Conservation (phyloP, 2,329 filamentous ascomycete genomes). For the Diaporthe sp. region DNA sequence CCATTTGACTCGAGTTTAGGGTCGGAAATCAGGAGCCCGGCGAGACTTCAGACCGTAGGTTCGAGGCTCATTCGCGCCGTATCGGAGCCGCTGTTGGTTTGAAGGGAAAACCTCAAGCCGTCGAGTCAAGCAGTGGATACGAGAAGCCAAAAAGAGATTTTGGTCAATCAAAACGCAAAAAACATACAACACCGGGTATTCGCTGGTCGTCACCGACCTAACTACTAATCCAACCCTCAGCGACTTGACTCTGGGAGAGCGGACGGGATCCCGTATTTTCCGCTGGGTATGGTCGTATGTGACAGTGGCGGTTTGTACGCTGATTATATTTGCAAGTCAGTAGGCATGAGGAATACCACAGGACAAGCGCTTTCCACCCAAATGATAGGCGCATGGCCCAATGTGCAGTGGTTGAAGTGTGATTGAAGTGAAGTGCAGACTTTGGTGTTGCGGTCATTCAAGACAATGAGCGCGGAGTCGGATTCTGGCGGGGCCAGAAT, state of each 20-base stretch:
- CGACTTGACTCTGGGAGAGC: constrained; percentile 31
- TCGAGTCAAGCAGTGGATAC: background rate
- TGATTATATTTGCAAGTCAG: background rate
- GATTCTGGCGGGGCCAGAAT: background rate
- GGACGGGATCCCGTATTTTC: constrained; percentile 32
- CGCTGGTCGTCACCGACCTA: constrained; percentile 25
- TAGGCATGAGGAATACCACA: no score
- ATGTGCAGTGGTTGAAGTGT: background rate
- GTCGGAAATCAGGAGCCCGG: background rate
- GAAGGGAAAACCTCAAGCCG: background rate
- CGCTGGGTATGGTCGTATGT: constrained; percentile 33
- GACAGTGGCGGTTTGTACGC: fast-evolving
- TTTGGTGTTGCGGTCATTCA: background rate
- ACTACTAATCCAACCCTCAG: constrained; percentile 34
- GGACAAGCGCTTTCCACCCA: no score
- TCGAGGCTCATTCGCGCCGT: background rate
- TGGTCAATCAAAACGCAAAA: background rate
- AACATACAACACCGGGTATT: constrained; percentile 35
- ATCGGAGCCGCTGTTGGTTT: no score
- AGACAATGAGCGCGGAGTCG: fast-evolving
- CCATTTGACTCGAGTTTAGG: background rate
- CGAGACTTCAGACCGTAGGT: no score
- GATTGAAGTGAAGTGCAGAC: background rate
- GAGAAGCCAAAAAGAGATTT: background rate
- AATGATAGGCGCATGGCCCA: background rate